These are phyloP conservation scores for Gossypium australe DNA, from an alignment of 345 rosid genomes.

Conservation along the genomic window DNA sequence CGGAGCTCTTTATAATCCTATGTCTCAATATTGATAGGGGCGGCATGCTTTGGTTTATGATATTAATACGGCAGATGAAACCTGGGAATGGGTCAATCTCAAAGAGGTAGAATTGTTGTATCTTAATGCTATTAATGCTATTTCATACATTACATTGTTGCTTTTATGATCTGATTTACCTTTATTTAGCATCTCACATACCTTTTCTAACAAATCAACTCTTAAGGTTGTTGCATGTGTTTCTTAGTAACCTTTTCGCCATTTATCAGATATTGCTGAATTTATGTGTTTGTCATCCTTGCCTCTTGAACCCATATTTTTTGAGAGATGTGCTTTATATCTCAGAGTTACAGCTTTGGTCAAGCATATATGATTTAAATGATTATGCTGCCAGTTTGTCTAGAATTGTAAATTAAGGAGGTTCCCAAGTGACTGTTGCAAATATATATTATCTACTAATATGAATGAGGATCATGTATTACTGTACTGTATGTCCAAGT, in stretches of 20 bases:
- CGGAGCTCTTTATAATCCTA: slow-evolving; percentile 17
- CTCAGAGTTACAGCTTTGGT: not conserved
- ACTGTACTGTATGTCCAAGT: not conserved
- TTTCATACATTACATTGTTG: not conserved
- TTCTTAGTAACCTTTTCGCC: not conserved
- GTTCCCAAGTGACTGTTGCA: not conserved
- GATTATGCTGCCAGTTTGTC: not conserved
- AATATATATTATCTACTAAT: not conserved
- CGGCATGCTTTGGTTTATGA: slow-evolving; percentile 93
- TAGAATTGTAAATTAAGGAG: not conserved
- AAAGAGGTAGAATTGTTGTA: slow-evolving; percentile 62
- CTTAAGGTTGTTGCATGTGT: not conserved
- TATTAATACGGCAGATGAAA: slow-evolving; percentile 63
- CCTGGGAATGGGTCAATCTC: slow-evolving; percentile 98
- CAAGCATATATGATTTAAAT: not conserved
- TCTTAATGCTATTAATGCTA: not conserved
- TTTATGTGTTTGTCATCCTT: slow-evolving; percentile 2
- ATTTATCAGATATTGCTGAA: not conserved
- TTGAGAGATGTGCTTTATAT: not conserved
- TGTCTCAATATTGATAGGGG: slow-evolving; percentile 47
- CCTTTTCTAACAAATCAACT: not conserved
- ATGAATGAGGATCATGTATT: not conserved
- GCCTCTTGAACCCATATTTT: not conserved
- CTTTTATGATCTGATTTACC: not conserved
- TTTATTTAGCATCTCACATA: not conserved